Base-by-base conservation (phyloP, 805 yeast species). In the Lipomyces starkeyi region DNA sequence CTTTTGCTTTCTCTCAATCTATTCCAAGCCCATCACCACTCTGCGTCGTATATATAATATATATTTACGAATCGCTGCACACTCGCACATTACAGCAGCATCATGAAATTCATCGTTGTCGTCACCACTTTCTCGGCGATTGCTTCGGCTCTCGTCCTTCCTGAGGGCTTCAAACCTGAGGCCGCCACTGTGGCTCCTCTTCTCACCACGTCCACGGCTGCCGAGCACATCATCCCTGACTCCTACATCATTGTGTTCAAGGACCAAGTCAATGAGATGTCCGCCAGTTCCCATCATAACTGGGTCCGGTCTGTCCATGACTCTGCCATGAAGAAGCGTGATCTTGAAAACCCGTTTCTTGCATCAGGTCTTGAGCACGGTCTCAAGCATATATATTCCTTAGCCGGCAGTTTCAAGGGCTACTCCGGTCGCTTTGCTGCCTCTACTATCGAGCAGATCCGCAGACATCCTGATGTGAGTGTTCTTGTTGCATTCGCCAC, bases 171-270 rank as follows among this genome's bases (percentile, higher is more conserved):
- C 71, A 25, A 43, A 52, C 14, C 54, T 55, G 66, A 55, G 49
- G 59, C 40, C 56, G 40, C 49, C 63, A 61, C 35, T 52, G 65
- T 57, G 57, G 75, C 78, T 17, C 87, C 89, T 5, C 74, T 89
- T 53, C 74, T 86, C 68, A 76, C 83, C 52, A 78, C 84, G 60
- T 81, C 80, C 59, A 70, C 80, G 37, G 85, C 84, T 13, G 68
- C 62, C 11, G 71, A 67, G 67, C 61, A 71, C 68, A 58, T 71
- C 65, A 65, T 73, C 40, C 88, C 93, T 49, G 84, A 90, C 81
- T 88, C 89, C 75, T 95, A 92, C 83, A 93, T 95, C 72, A 82
- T 95, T 73, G 93, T 93, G 61, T 88, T 94, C 82, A 93, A 92
- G 82, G 85, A 86, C 64, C 86, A 82, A 63, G 82, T 87, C 43